Evolutionary conservation across 2,329 filamentous ascomycete species (phyloP).

Genomic region (Fusarium luffae): DNA sequence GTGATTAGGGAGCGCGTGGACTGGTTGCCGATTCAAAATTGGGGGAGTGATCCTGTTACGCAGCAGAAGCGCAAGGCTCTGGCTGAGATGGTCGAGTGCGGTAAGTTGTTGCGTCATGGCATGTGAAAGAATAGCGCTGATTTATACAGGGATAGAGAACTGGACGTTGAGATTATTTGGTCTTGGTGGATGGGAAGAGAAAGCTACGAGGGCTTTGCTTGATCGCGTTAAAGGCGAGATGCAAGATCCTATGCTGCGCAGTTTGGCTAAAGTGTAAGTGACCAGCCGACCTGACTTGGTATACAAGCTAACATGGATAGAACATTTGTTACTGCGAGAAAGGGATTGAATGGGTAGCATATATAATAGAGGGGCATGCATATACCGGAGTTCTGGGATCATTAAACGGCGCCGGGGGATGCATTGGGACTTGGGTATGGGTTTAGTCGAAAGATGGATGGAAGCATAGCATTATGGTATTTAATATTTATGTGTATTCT

Average conservation of each 20-base stretch:
- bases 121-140: not conserved
- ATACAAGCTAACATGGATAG: conserved; percentile 29
- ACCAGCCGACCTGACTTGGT: rapidly evolving
- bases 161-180: conserved; percentile 50
- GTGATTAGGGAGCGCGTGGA: conserved; percentile 54
- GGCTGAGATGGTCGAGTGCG: conserved; percentile 51
- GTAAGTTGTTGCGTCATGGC: conserved; percentile 41
- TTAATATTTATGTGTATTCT: not conserved
- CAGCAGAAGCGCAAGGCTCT: conserved; percentile 52
- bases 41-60: conserved; percentile 55
- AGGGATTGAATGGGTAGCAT: conserved; percentile 32
- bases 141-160: conserved; percentile 44
- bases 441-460: too few species aligned
- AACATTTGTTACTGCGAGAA: conserved; percentile 50
- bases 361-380: not conserved
- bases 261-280: conserved; percentile 49
- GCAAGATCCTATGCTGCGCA: conserved; percentile 45
- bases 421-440: too few species aligned
- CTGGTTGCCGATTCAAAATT: conserved; percentile 55
- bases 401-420: not conserved
- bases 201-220: conserved; percentile 47
- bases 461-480: not conserved
- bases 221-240: conserved; percentile 49
- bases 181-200: conserved; percentile 48
- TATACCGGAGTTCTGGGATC: conserved; percentile 30